Percentiles rank a stretch among this genome's conserved stretches.
These are phyloP conservation scores for Mangifera indica DNA, from an alignment of 345 rosid genomes.

Conservation along the genomic window DNA sequence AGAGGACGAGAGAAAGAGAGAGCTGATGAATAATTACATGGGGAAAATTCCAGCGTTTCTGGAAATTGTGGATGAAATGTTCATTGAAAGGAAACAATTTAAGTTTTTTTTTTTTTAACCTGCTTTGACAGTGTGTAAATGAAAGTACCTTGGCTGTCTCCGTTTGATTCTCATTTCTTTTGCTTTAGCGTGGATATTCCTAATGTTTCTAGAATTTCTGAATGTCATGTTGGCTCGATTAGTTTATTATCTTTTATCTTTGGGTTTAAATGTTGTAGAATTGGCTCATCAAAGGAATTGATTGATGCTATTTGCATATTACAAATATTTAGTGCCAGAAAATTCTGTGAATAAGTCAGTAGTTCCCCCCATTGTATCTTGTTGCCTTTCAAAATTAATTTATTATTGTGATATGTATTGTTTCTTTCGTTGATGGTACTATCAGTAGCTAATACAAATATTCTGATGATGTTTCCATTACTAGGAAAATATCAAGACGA, in stretches of 20 bases:
- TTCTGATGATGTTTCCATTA: conserved; percentile 18
- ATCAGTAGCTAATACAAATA: not conserved
- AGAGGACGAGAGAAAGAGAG: not conserved
- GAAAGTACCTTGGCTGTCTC: not conserved
- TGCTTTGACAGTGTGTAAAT: not conserved
- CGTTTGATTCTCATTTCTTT: not conserved
- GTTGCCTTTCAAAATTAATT: not conserved
- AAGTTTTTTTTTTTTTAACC: not conserved
- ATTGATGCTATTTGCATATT: conserved; percentile 1
- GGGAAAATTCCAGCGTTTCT: not conserved
- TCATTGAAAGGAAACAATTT: not conserved
- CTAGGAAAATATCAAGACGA: conserved; percentile 88
- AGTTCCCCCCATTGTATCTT: not conserved
- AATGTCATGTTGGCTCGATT: not conserved
- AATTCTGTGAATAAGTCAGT: not conserved
- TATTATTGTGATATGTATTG: not conserved
- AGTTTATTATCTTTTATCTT: not conserved
- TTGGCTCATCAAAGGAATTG: not conserved
- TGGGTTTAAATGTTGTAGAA: not conserved
- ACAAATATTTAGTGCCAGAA: not conserved
- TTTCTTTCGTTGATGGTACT: not conserved
- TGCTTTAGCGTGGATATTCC: not conserved
- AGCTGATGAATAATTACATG: not conserved
- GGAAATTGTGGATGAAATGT: not conserved
- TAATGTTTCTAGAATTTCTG: no score